Evolutionary conservation across 192 early-diverging fungal species (phyloP).

Genomic region (Chytriomyces sp.): DNA sequence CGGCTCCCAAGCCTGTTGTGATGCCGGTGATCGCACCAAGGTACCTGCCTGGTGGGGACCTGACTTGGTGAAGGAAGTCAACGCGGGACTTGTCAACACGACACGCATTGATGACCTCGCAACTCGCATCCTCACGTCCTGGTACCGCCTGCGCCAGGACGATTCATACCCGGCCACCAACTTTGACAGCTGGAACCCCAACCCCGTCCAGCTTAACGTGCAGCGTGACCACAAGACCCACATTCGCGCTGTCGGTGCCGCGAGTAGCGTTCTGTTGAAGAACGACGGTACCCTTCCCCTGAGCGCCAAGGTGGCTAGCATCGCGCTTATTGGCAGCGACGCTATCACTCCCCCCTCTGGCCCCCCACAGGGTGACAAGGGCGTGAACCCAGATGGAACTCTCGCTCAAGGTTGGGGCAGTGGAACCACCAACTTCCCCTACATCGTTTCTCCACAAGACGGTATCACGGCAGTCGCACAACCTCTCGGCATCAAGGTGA

Average conservation of each 20-base stretch:
- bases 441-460: conserved; percentile 41
- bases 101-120: conserved; percentile 54
- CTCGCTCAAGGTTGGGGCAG: conserved; percentile 56
- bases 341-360: conserved; percentile 29
- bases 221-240: conserved; percentile 41
- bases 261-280: conserved; percentile 51
- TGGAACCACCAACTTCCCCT: conserved; percentile 53
- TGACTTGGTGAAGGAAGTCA: neutral
- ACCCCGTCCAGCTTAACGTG: conserved; percentile 34
- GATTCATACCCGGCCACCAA: conserved; percentile 42
- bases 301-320: neutral
- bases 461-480: conserved; percentile 28
- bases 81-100: conserved; percentile 34
- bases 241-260: conserved; percentile 52
- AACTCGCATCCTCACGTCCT: conserved; percentile 51
- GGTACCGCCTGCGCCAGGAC: conserved; percentile 41
- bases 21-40: neutral
- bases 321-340: conserved; percentile 50
- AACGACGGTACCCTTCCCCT: conserved; percentile 48
- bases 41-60: neutral
- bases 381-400: conserved; percentile 36
- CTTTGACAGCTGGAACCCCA: conserved; percentile 39
- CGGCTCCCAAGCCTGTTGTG: conserved; percentile 26
- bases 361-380: neutral
- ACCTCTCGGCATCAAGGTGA: conserved; percentile 1